Evolutionary conservation across 176 grass and related monocot genomes (phyloP).

Genomic region (Lolium rigidum): DNA sequence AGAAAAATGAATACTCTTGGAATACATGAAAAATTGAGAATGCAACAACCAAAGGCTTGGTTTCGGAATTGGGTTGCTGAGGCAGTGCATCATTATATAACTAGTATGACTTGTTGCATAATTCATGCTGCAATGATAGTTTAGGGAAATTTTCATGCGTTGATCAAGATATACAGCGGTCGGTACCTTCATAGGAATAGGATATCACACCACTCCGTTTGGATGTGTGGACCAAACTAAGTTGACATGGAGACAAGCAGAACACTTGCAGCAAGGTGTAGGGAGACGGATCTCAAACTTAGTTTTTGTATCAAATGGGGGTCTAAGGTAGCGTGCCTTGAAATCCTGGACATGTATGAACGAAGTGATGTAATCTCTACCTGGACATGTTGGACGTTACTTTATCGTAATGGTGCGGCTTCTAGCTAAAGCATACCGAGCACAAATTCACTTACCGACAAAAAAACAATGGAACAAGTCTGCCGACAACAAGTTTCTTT

Average conservation of each 20-base stretch:
- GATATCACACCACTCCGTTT: not conserved
- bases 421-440: not conserved
- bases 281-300: not conserved
- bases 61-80: not conserved
- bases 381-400: not conserved
- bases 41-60: not conserved
- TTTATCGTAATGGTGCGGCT: not conserved
- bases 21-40: not conserved
- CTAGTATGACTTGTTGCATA: not conserved
- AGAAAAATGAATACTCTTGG: not conserved
- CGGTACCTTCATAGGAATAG: not conserved
- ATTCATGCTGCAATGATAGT: not conserved
- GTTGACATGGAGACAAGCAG: not conserved
- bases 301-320: not conserved
- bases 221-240: not conserved
- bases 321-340: too few relatives aligned
- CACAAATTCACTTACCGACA: not conserved
- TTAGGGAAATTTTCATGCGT: not conserved
- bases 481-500: not conserved
- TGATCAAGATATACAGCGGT: not conserved
- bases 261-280: not conserved
- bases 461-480: not conserved
- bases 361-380: not conserved
- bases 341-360: not conserved
- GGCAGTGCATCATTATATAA: not conserved